Conservation (phyloP, 257 asterid genomes). For the Perilla frutescens region DNA sequence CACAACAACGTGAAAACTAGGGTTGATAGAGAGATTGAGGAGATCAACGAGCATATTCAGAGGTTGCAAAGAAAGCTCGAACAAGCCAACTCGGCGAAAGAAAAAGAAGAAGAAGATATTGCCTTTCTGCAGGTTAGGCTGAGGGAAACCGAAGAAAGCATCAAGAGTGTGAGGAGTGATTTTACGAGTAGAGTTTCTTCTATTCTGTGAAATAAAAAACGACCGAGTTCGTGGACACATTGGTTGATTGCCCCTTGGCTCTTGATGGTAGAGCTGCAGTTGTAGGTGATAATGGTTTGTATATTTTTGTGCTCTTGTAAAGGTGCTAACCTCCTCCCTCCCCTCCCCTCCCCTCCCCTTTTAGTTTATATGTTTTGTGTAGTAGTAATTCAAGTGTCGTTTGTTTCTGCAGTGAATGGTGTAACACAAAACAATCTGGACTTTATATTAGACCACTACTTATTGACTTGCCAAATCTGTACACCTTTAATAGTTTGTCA, state of each 20-base stretch:
- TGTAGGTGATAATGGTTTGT: slow-evolving; percentile 28
- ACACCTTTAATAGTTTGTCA: too few species aligned
- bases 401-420: slow-evolving; percentile 17
- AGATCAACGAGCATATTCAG: slow-evolving; percentile 49
- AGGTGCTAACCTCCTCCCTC: background rate
- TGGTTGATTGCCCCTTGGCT: background rate
- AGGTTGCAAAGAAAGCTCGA: slow-evolving; percentile 54
- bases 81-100: slow-evolving; percentile 40
- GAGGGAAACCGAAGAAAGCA: slow-evolving; percentile 40
- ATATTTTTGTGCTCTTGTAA: slow-evolving; percentile 24
- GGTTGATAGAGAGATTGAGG: slow-evolving; percentile 50
- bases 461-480: background rate
- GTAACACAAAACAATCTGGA: background rate
- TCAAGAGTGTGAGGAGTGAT: slow-evolving; percentile 30
- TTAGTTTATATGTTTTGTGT: background rate
- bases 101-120: slow-evolving; percentile 44
- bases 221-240: background rate
- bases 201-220: background rate
- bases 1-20: slow-evolving; percentile 36
- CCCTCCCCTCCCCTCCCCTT: background rate
- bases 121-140: slow-evolving; percentile 39
- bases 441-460: background rate
- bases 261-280: background rate
- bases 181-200: slow-evolving; percentile 44
- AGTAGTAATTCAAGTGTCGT: background rate